Base-by-base conservation (phyloP, 1,139 yeast genomes). In the Taphrina deformans region DNA sequence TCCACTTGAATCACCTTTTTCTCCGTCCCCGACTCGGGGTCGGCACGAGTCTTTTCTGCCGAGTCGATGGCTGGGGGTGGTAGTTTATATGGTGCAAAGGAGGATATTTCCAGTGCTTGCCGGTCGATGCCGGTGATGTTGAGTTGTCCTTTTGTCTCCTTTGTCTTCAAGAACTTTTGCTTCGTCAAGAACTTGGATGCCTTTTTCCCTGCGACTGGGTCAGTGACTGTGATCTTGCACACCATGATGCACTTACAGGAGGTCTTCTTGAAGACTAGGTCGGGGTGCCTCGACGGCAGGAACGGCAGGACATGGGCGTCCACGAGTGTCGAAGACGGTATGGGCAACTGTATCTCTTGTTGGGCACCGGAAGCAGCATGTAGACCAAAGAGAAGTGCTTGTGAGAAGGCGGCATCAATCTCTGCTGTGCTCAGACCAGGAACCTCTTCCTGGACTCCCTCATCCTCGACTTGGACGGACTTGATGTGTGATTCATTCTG, bases 111-210 rank as follows among this genome's bases (percentile, higher is more conserved):
- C 12, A 50, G 50, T 14, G 41, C n/a, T 29, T 21, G 23, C 63
- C 56, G 40, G n/a, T 26, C 45, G 26, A 59, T 50, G 4, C 46
- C 63, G 33, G 56, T 48, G 23, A 59, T 44, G 21, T 26, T 50
- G 16, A 41, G 23, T 44, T 59, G 63, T 3, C 63, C 63, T 14
- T 59, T 59, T 16, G 45, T 51, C 40, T 62, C 62, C 21, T 52
- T 65, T 40, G 55, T 29, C 48, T 52, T 61, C 21, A 61, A 46
- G 18, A 46, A 14, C 44, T 55, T 56, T 24, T 62, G 66, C 58
- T 56, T 52, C 14, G 55, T 12, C 31, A 61, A 24, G 41, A 53
- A 52, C 53, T 53, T 52, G 45, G 44, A 23, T 18, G 65, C 51
- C 60, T 53, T 52, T 21, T 53, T 61, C 60, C 65, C 53, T 50